Percentiles rank a stretch among this genome's conserved stretches.
phyloP scores from a whole-genome alignment of 345 rosid species.

The Ailanthus altissimus region DNA sequence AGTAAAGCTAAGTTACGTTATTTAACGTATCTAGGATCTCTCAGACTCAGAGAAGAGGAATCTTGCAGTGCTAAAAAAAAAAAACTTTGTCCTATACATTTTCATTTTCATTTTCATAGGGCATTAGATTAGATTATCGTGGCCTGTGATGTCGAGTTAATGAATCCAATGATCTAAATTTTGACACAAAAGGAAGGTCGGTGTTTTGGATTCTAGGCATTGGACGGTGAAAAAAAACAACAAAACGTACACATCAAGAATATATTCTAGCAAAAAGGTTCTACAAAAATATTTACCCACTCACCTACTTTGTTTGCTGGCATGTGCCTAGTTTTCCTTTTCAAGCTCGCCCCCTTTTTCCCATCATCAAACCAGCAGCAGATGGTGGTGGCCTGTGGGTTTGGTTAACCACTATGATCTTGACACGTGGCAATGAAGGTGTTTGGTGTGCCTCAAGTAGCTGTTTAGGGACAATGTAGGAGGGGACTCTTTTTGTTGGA shows the following conservation, averaged over 20 bases:
- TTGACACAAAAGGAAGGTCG: not conserved
- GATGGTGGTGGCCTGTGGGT: too few species aligned
- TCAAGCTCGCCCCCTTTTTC: not conserved
- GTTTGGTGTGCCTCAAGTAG: too few species aligned
- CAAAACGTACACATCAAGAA: not conserved
- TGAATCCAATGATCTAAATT: not conserved
- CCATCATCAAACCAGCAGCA: not conserved
- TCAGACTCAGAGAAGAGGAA: not conserved
- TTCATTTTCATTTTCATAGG: not conserved
- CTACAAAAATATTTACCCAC: not conserved
- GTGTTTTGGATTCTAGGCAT: conserved; percentile 4
- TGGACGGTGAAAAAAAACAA: not conserved
- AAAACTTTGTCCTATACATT: not conserved
- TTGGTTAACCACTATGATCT: not conserved
- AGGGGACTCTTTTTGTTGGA: too few species aligned
- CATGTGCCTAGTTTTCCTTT: too few species aligned
- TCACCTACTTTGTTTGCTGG: too few species aligned
- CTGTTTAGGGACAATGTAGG: too few species aligned
- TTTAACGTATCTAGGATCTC: conserved; percentile 12
- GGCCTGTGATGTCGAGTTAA: not conserved
- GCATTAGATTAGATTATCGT: not conserved
- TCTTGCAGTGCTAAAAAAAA: too few species aligned
- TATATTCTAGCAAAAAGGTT: not conserved
- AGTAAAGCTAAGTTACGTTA: not conserved
- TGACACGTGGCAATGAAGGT: not conserved